These are phyloP conservation scores for Boletellus sp. DNA, from an alignment of 1,284 basidiomycete genomes.

Conservation along the genomic window DNA sequence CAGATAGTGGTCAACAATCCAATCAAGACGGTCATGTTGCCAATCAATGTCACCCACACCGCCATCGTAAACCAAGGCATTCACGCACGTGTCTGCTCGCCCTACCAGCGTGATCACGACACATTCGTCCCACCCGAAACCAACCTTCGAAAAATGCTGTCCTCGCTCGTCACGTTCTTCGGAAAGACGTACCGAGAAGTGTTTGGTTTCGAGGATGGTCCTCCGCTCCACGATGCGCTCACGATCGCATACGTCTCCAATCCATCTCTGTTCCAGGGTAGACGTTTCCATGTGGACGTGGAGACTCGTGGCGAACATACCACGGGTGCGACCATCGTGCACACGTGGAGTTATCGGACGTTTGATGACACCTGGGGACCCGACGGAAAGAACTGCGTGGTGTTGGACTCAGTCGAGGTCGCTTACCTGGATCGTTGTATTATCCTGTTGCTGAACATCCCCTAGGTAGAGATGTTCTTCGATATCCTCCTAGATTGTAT, in stretches of 20 bases:
- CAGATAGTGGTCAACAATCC: slow-evolving; percentile 72
- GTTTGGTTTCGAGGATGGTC: slow-evolving; percentile 73
- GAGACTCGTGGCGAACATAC: slow-evolving; percentile 64
- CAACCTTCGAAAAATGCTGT: slow-evolving; percentile 66
- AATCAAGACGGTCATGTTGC: slow-evolving; percentile 65
- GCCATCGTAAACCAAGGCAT: slow-evolving; percentile 63
- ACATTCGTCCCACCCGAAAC: slow-evolving; percentile 36
- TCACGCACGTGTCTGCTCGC: slow-evolving; percentile 50
- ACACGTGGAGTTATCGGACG: slow-evolving; percentile 59
- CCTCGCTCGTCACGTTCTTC: slow-evolving; percentile 71
- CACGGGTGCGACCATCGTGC: slow-evolving; percentile 73
- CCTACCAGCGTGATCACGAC: slow-evolving; percentile 28
- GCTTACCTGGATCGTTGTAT: slow-evolving; percentile 18
- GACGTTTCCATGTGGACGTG: slow-evolving; percentile 70
- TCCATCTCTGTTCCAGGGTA: slow-evolving; percentile 59
- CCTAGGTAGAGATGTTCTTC: slow-evolving; percentile 64
- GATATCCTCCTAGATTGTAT: slow-evolving; percentile 60
- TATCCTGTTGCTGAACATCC: background rate
- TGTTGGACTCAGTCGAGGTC: slow-evolving; percentile 66
- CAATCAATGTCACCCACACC: slow-evolving; percentile 81
- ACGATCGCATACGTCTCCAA: slow-evolving; percentile 69
- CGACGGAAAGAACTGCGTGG: slow-evolving; percentile 68
- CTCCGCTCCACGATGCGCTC: slow-evolving; percentile 80
- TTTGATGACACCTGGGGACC: slow-evolving; percentile 65
- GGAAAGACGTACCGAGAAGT: slow-evolving; percentile 62